Evolutionary conservation across 306 rosid species (phyloP).

Genomic region (Sphenostylis stenocarpa): DNA sequence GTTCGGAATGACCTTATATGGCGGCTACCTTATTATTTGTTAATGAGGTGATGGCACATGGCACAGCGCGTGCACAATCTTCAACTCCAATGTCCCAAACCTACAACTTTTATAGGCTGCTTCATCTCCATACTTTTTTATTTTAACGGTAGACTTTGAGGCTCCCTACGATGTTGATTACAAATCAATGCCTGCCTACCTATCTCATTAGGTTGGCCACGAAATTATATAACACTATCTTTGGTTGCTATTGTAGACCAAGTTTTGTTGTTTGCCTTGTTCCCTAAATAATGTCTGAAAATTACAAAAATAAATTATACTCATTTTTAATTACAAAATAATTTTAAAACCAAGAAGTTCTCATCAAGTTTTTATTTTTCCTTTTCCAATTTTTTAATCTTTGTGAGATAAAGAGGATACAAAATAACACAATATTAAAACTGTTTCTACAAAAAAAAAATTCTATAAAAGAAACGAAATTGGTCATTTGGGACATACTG

Average conservation of each 20-base stretch:
- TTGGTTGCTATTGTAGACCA: conserved; percentile 1
- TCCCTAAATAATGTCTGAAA: too few species aligned
- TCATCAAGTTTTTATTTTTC: too few species aligned
- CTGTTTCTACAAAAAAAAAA: too few species aligned
- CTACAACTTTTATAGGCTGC: not conserved
- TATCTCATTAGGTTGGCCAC: not conserved
- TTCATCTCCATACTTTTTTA: not conserved
- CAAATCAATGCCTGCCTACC: not conserved
- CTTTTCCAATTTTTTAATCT: too few species aligned
- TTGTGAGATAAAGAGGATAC: too few species aligned
- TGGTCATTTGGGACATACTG: too few species aligned
- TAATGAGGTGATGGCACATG: conserved; percentile 4
- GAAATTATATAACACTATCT: not conserved
- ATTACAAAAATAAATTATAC: too few species aligned
- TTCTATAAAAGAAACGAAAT: too few species aligned
- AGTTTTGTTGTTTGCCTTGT: too few species aligned
- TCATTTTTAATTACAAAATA: too few species aligned
- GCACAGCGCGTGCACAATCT: conserved; percentile 1
- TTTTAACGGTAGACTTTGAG: conserved; percentile 13
- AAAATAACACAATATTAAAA: too few species aligned
- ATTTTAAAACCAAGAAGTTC: too few species aligned
- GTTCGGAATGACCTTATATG: not conserved
- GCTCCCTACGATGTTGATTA: not conserved
- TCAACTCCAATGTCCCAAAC: not conserved
- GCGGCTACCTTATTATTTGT: not conserved